Conservation (phyloP, 2,329 filamentous ascomycete species). For the Aspergillus phoenicis region DNA sequence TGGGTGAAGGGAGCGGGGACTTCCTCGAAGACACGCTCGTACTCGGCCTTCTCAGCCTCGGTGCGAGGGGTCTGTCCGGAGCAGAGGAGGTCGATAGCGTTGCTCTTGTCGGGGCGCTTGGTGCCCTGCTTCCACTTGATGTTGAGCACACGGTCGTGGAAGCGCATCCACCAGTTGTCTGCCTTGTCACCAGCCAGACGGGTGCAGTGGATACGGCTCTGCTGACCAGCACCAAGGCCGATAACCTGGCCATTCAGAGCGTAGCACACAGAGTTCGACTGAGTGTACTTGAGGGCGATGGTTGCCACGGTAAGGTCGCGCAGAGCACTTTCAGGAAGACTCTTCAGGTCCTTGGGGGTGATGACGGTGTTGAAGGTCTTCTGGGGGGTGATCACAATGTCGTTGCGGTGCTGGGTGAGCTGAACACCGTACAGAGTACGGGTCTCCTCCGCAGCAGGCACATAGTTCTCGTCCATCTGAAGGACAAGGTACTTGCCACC, state of each 20-base stretch:
- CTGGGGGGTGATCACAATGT: constrained; percentile 78
- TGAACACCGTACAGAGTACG: constrained; percentile 89
- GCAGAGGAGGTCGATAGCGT: constrained; percentile 93
- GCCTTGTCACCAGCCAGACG: constrained; percentile 96
- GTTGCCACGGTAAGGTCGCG: constrained; percentile 93
- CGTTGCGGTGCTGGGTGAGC: constrained; percentile 89
- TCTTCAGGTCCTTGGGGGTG: constrained; percentile 74
- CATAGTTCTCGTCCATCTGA: constrained; percentile 87
- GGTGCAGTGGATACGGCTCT: constrained; percentile 98
- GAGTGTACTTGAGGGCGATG: constrained; percentile 96
- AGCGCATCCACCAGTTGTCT: constrained; percentile 99
- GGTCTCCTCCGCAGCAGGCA: constrained; percentile 72
- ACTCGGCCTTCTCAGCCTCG: constrained; percentile 81
- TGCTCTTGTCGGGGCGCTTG: constrained; percentile 96
- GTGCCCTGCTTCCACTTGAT: constrained; percentile 98
- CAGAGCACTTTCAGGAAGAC: constrained; percentile 77
- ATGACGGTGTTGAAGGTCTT: constrained; percentile 82
- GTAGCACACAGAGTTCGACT: constrained; percentile 99
- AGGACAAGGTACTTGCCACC: constrained; percentile 94
- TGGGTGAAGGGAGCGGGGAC: constrained; percentile 80
- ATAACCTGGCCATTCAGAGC: constrained; percentile 91
- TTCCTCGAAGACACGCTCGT: constrained; percentile 87
- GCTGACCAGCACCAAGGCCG: constrained; percentile 92
- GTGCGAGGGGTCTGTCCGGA: constrained; percentile 83
- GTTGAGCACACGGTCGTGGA: constrained; percentile 83